Evolutionary conservation across 495 filamentous ascomycete species (phyloP), one percentile per base, ranked within the genome.

Genomic region (Physcia stellaris): DNA sequence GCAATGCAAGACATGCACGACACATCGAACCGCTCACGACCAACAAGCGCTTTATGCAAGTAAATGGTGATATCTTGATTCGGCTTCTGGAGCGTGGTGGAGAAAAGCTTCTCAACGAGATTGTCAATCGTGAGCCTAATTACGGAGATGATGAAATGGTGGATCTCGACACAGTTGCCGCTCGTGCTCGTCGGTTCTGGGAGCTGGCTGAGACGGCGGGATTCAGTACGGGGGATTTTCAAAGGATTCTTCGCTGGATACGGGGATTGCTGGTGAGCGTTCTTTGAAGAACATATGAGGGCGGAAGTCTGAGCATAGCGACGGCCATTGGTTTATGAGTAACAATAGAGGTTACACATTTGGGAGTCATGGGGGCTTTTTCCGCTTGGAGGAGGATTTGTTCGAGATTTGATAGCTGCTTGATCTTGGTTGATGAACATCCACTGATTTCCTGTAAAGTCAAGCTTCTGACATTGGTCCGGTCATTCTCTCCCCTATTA

Each of bases 11-110:
- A 19, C 33, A 36, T 15, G 24, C 24, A 30, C 26, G 19, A 7
- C 57, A 57, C 23, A 40, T 55, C 24, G 61, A 62, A 28, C 51
- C 56, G 7, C 47, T 52, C n/a, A 39, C 45, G 7, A 48, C 49
- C 23, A 59, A 53, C 13, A 34, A 44, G 21, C 42, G 51, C 17
- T 60, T 62, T 29, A 74, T 70, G 66, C 77, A 83, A 19, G 58
- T 86, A 6, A 70, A 86, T 45, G 80, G 81, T 0, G 77, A 83
- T 44, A 64, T 83, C 13, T 53, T 86, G 28, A 54, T 52, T 36
- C 61, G 67, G 16, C 49, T 83, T 3, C 56, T 75, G n/a, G 51
- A 53, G 39, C 55, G 55, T 32, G 61, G 58, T 0, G 44, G 73
- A 3, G 60, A 67, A 31, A 47, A 58, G 33, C 46, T 82, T 22